Evolutionary conservation across 2,329 filamentous ascomycete species (phyloP).

Genomic region (Chrysoporthe austroafricana): DNA sequence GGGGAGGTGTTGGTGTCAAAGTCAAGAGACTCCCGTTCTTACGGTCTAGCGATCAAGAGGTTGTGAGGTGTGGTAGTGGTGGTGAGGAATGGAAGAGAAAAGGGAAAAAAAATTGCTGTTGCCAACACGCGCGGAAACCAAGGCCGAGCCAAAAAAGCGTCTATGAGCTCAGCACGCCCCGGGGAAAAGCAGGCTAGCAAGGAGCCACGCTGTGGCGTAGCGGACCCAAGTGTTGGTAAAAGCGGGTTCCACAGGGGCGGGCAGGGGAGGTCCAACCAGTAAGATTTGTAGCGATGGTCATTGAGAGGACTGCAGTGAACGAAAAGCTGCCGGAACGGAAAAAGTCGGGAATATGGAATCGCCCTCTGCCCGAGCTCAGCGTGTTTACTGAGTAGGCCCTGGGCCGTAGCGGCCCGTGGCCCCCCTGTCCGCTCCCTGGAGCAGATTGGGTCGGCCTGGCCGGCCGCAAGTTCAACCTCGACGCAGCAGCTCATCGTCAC

Average conservation of each 20-base stretch:
- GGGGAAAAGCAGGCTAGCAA: conserved; percentile 9
- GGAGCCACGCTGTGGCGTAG: conserved; percentile 24
- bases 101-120: conserved; percentile 16
- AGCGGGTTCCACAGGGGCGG: conserved; percentile 15
- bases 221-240: conserved; percentile 10
- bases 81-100: conserved; percentile 9
- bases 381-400: no score
- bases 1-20: background rate
- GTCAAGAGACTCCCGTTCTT: conserved; percentile 17
- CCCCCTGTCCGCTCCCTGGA: no score
- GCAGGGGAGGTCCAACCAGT: conserved; percentile 22
- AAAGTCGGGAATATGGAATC: background rate
- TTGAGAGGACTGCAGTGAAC: conserved; percentile 18
- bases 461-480: no score
- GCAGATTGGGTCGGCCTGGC: no score
- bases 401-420: no score
- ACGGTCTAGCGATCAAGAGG: background rate
- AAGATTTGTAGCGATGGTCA: conserved; percentile 27
- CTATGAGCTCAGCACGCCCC: conserved; percentile 26
- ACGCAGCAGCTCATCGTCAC: no score
- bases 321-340: conserved; percentile 28
- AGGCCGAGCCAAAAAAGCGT: conserved; percentile 21
- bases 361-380: no score
- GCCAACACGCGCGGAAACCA: conserved; percentile 21
- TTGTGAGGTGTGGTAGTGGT: conserved; percentile 3